These are phyloP conservation scores for Botrytis medusae DNA, from an alignment of 2,329 filamentous ascomycete species.

Conservation along the genomic window DNA sequence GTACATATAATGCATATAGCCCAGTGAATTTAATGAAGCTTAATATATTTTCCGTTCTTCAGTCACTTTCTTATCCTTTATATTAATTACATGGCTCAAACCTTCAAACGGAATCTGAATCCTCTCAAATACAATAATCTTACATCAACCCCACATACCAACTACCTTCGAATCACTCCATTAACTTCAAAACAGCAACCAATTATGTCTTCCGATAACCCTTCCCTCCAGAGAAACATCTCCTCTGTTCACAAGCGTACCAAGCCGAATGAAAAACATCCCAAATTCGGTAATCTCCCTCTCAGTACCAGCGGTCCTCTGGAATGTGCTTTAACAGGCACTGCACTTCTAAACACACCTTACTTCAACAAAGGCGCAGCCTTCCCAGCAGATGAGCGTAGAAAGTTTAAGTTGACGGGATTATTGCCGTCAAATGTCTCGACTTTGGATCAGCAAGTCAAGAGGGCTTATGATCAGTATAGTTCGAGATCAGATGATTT, in stretches of 20 bases:
- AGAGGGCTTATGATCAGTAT: constrained; percentile 81
- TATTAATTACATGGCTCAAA: constrained; percentile 13
- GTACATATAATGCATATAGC: neutral
- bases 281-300: constrained; percentile 48
- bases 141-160: constrained; percentile 3
- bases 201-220: constrained; percentile 10
- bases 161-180: neutral
- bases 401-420: constrained; percentile 68
- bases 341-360: constrained; percentile 60
- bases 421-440: constrained; percentile 72
- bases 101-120: neutral
- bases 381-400: constrained; percentile 68
- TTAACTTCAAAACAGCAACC: neutral
- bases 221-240: constrained; percentile 24
- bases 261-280: constrained; percentile 34
- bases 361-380: constrained; percentile 84
- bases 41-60: neutral
- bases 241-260: constrained; percentile 29
- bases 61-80: neutral
- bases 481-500: constrained; percentile 59
- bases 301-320: constrained; percentile 50
- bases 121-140: neutral
- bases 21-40: neutral
- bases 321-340: constrained; percentile 51
- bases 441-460: constrained; percentile 72